Evolutionary conservation across 164 flowering plant genomes (phyloP).

Genomic region (Sedum album): DNA sequence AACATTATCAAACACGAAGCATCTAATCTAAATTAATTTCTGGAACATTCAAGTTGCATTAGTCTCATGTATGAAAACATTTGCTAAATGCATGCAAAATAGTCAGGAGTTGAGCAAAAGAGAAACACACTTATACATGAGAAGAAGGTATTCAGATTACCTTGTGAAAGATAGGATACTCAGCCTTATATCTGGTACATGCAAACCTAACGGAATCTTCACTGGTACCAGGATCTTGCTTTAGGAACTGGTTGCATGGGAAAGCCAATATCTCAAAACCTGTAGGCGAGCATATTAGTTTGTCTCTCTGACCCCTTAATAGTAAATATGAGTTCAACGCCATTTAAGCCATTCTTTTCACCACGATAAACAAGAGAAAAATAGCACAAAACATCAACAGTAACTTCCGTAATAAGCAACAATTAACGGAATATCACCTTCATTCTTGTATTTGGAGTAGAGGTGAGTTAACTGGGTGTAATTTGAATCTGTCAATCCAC

Average conservation of each 20-base stretch:
- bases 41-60: too few relatives aligned
- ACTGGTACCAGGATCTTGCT: constrained; percentile 52
- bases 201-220: constrained; percentile 41
- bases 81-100: too few relatives aligned
- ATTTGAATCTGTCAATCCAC: constrained; percentile 43
- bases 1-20: too few relatives aligned
- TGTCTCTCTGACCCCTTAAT: too few relatives aligned
- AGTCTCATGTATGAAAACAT: too few relatives aligned
- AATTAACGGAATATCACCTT: neutral
- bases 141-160: too few relatives aligned
- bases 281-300: constrained; percentile 17
- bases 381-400: neutral
- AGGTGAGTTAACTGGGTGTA: constrained; percentile 8
- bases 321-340: too few relatives aligned
- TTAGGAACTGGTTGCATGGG: constrained; percentile 69
- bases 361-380: neutral
- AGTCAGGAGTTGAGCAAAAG: too few relatives aligned
- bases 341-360: too few relatives aligned
- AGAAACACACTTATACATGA: too few relatives aligned
- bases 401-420: too few relatives aligned
- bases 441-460: constrained; percentile 2
- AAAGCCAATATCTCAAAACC: constrained; percentile 65
- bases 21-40: too few relatives aligned
- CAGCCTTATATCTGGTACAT: constrained; percentile 56
- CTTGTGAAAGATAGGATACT: constrained; percentile 57